These are phyloP conservation scores for Neohortaea acidophila DNA, from an alignment of 495 filamentous ascomycete species.

Conservation along the genomic window DNA sequence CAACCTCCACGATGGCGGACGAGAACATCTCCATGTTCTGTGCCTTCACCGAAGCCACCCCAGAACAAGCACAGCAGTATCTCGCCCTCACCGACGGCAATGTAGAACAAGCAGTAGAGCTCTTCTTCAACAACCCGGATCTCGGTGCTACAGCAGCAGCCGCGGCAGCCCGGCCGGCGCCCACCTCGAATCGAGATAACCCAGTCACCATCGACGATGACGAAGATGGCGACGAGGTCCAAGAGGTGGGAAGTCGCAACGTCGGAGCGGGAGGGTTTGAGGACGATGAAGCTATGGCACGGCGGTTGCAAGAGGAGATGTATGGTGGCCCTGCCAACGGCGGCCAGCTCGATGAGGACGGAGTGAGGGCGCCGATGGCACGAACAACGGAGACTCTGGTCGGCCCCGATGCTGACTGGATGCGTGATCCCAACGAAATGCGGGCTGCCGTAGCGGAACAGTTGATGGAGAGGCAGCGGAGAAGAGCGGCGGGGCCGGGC, in stretches of 20 bases:
- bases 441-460: conserved; percentile 51
- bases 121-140: conserved; percentile 59
- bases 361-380: conserved; percentile 77
- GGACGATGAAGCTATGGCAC: conserved; percentile 86
- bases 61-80: conserved; percentile 58
- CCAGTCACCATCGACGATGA: conserved; percentile 38
- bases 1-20: conserved; percentile 34
- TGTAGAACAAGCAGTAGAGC: conserved; percentile 68
- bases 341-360: conserved; percentile 36
- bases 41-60: conserved; percentile 50
- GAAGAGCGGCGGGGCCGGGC: conserved; percentile 37
- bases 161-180: conserved; percentile 28
- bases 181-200: conserved; percentile 3
- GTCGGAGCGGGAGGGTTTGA: conserved; percentile 31
- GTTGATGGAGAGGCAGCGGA: conserved; percentile 39
- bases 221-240: conserved; percentile 23
- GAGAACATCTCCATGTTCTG: conserved; percentile 45
- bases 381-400: conserved; percentile 84
- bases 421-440: conserved; percentile 42
- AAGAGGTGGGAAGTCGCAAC: conserved; percentile 12
- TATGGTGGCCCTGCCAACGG: conserved; percentile 37
- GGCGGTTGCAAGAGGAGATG: conserved; percentile 79
- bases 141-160: conserved; percentile 27
- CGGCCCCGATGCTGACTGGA: conserved; percentile 45
- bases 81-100: conserved; percentile 68